Evolutionary conservation across 495 filamentous ascomycete species (phyloP), one percentile per base, ranked within the genome.

Genomic region (Parmelia sp.): DNA sequence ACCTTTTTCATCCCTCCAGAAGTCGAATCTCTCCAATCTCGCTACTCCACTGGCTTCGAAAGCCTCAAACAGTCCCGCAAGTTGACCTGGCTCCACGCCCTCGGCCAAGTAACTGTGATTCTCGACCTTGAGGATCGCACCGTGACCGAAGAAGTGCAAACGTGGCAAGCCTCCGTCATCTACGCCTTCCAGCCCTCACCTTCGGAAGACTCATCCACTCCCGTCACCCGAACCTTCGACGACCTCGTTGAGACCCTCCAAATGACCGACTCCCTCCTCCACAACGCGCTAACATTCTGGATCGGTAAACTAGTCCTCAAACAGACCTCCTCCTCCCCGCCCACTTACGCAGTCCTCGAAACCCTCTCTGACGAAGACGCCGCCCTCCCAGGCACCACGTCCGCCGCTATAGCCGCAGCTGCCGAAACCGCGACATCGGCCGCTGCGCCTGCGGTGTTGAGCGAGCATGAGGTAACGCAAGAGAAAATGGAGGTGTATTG

Each of bases 111-210:
- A 14, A 85, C 83, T 11, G 86, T 98, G 12, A 86, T 90, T 65
- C 79, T 98, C 3, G 89, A 96, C 64, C 76, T 98, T 11, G 82
- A 86, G 65, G 93, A 98, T 73, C 86, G 94, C 57, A 83, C 81
- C 0, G 80, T 96, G 47, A 80, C 78, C 36, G 80, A 88, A 53
- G 84, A 94, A 62, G 91, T 93, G 17, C 86, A 83, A 58, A 90
- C 91, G 1, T 95, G 90, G 80, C 89, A 96, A 76, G 94, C 94
- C 35, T 90, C 87, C 25, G 88, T 97, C 25, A 91, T 98, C 64
- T 85, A 92, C 70, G 89, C 89, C 10, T 97, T 98, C 70, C 83
- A 90, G 61, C 67, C 69, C 14, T 77, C 77, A 23, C 71, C 75
- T 19, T 73, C 75, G 21, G 70, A 68, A 0, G 71, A 71, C 23